A percentile compares a stretch with the other conserved stretches of the same genome.
phyloP scores from a whole-genome alignment of 768 basidiomycete genomes.

The Mrakia hoshinonis region DNA sequence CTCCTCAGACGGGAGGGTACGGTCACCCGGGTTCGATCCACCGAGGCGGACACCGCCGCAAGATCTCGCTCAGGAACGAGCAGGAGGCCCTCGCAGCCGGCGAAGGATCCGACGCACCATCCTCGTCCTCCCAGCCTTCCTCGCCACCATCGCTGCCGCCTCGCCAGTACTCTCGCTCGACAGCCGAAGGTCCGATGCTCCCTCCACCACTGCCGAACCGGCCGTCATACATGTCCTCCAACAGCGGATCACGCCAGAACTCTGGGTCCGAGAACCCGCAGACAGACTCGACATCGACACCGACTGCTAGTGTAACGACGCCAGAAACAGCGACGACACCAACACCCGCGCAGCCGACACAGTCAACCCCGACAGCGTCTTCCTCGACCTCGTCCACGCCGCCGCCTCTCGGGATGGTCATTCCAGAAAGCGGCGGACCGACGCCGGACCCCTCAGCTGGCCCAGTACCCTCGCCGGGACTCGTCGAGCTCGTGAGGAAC shows the following conservation, averaged over 20 bases:
- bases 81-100: background rate
- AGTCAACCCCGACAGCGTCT: background rate
- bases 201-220: background rate
- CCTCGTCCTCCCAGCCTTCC: background rate
- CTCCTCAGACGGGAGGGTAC: background rate
- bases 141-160: background rate
- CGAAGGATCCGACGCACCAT: background rate
- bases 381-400: background rate
- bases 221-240: background rate
- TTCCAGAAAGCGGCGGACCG: background rate
- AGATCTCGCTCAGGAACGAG: slow-evolving; percentile 13
- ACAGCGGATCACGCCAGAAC: background rate
- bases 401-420: background rate
- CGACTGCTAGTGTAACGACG: background rate
- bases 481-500: background rate
- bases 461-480: background rate
- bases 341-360: background rate
- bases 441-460: too few species aligned
- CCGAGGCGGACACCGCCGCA: background rate
- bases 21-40: background rate
- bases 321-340: background rate
- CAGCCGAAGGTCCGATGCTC: slow-evolving; percentile 4
- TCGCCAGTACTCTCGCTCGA: background rate
- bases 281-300: background rate
- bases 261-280: background rate